Percentiles rank a stretch among this genome's conserved stretches.
Evolutionary conservation across 2,329 filamentous ascomycete genomes (phyloP).

Genomic region (Fusarium palustre): DNA sequence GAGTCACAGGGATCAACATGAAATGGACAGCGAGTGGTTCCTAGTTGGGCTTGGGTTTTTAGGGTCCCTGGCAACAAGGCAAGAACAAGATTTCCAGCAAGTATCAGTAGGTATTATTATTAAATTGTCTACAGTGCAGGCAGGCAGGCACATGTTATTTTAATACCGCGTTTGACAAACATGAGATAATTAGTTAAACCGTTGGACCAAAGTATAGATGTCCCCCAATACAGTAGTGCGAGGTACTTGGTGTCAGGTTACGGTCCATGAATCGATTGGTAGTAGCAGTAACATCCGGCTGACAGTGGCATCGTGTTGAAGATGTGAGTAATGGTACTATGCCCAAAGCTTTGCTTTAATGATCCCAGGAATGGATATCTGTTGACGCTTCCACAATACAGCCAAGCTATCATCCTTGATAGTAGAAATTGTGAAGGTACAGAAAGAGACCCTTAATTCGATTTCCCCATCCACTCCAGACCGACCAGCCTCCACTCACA

Average conservation of each 20-base stretch:
- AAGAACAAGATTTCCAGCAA: constrained; percentile 15
- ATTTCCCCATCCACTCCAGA: constrained; percentile 38
- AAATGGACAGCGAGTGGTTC: constrained; percentile 32
- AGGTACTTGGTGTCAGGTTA: constrained; percentile 21
- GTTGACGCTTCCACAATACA: neutral
- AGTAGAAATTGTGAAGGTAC: constrained; percentile 38
- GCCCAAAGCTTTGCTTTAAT: neutral
- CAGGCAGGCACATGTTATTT: constrained; percentile 8
- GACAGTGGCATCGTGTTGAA: neutral
- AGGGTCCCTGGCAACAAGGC: constrained; percentile 20
- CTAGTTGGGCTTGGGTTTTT: constrained; percentile 6
- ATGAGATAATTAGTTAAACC: constrained; percentile 3
- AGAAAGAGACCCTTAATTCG: constrained; percentile 40
- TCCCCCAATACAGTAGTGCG: constrained; percentile 2
- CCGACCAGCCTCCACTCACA: constrained; percentile 37
- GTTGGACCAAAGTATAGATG: constrained; percentile 14
- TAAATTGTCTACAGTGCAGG: neutral
- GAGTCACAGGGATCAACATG: constrained; percentile 47
- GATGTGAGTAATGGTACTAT: neutral
- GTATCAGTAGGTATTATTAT: constrained; percentile 23
- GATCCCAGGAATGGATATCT: neutral
- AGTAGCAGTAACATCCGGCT: neutral
- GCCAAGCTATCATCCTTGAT: constrained; percentile 32
- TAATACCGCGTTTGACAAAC: constrained; percentile 17
- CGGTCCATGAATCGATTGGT: neutral